Base-by-base conservation (phyloP, 2,329 filamentous ascomycete genomes). In the Penicillium sumatraense region DNA sequence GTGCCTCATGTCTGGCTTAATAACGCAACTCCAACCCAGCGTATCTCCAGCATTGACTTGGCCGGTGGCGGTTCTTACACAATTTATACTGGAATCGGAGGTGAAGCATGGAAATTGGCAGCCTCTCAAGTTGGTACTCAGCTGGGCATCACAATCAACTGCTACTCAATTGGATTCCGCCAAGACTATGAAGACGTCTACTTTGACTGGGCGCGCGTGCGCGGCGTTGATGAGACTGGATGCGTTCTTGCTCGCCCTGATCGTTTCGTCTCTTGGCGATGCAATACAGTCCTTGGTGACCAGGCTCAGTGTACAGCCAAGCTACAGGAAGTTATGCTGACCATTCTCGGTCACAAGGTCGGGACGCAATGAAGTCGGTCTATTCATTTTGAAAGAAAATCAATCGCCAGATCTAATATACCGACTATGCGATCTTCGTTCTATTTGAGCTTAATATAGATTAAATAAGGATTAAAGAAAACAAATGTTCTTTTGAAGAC, bases 1-100 rank as follows among this genome's bases (percentile, higher is more conserved):
- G 69, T 88, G 20, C 86, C 86, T 5, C 86, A 89, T 68, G 85
- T 77, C 0, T 88, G 86, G 86, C 71, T 88, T 14, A 83, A 85
- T 69, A 77, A 75, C 18, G 62, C 73, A 6, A 62, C 75, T 10
- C 80, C 83, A 0, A 70, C 71, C 9, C 65, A 76, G 49, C 71
- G 72, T 13, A 70, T 83, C 16, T 86, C 83, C 1, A 87, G 84
- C 0, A 80, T 84, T 42, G 86, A 88, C 66, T 69, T 88, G 1
- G 82, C 82, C 0, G 85, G 85, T 0, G 75, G 86, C 47, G 81
- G 83, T 0, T 61, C 62, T 0, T 86, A 85, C 63, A 73, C 68
- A 11, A 63, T 84, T 2, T 65, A 84, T 7, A 82, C 80, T 0
- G 84, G 85, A 0, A 78, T 82, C n/a, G 83, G 84, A 1, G 85